Evolutionary conservation across 169 alveolate genomes (phyloP), one percentile per base, ranked within the genome.

Genomic region (Eimeria acervulina): DNA sequence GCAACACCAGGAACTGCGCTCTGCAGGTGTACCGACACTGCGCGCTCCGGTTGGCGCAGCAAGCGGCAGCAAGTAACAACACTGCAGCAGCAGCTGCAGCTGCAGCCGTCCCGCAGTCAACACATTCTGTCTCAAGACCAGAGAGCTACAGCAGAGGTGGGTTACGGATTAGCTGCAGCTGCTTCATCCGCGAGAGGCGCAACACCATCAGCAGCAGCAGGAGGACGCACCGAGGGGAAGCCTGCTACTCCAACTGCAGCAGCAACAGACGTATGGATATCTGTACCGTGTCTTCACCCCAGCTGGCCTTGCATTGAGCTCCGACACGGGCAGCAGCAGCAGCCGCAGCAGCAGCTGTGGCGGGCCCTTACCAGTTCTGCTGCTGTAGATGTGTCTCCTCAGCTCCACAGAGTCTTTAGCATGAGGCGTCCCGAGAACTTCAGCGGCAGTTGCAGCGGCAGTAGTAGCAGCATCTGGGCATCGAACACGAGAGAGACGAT

Each of bases 71-170:
- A 83, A 51, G 74, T 83, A 26, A 40, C 47, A 19, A 51, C 91
- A n/a, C 91, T 83, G 91, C 68, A 51, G 72, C 91, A 83, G 28
- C 91, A 83, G 91, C 72, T 83, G 91, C 91, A 83, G 59, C 36
- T 83, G 91, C 91, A 44, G 28, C 88, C 88, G 31, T 83, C 91
- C 28, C 68, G 91, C 36, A 52, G 52, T 31, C 28, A 23, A 1
- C 15, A 21, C 74, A 12, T 52, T 51, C 52, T 74, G 3, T 26
- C 91, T 26, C 28, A 13, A 10, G 91, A 83, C 68, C 36, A 83
- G 28, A 23, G 91, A 28, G 47, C 42, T 51, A 74, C 47, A 44
- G 91, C 51, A 52, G 91, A 83, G 13, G 76, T 28, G 17, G 91
- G 91, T 0, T 83, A 51, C 72, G 91, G 91, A 38, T 21, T 31